These are phyloP conservation scores for Verbascum thapsus DNA, from an alignment of 257 asterid genomes.

Conservation along the genomic window DNA sequence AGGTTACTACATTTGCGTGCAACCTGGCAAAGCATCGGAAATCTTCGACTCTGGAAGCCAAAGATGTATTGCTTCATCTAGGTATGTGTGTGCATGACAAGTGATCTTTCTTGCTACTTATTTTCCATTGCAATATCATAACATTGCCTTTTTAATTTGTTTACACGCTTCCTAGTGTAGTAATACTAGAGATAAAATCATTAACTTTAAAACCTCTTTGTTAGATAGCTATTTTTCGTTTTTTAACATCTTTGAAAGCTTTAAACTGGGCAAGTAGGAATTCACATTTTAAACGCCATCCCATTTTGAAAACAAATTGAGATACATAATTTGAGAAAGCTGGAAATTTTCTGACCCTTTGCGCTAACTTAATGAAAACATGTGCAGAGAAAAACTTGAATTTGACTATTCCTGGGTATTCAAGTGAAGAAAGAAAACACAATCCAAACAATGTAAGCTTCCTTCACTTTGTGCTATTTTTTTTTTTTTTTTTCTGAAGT, in stretches of 20 bases:
- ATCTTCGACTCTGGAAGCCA: constrained; percentile 86
- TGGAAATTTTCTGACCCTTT: constrained; percentile 5
- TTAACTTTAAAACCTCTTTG: constrained; percentile 9
- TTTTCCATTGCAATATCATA: constrained; percentile 16
- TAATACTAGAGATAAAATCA: not conserved
- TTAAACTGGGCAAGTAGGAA: constrained; percentile 14
- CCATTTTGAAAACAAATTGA: constrained; percentile 2
- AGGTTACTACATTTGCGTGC: constrained; percentile 89
- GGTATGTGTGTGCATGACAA: constrained; percentile 61
- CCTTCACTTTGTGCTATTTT: constrained; percentile 12
- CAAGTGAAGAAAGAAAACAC: constrained; percentile 71
- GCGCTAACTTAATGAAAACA: constrained; percentile 31
- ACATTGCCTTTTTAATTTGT: constrained; percentile 8
- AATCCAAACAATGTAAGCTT: constrained; percentile 57
- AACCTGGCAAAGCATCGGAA: constrained; percentile 93
- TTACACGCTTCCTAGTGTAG: constrained; percentile 7
- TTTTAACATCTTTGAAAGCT: constrained; percentile 12
- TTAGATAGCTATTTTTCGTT: constrained; percentile 15
- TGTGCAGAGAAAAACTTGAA: constrained; percentile 92
- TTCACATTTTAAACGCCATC: not conserved
- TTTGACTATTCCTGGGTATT: constrained; percentile 80
- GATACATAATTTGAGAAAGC: constrained; percentile 11
- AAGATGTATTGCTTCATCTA: constrained; percentile 88
- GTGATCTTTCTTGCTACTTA: constrained; percentile 18
- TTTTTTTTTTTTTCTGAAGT: constrained; percentile 4